Base-by-base conservation (phyloP, 495 filamentous ascomycete species). In the Articulospora tetracladia region DNA sequence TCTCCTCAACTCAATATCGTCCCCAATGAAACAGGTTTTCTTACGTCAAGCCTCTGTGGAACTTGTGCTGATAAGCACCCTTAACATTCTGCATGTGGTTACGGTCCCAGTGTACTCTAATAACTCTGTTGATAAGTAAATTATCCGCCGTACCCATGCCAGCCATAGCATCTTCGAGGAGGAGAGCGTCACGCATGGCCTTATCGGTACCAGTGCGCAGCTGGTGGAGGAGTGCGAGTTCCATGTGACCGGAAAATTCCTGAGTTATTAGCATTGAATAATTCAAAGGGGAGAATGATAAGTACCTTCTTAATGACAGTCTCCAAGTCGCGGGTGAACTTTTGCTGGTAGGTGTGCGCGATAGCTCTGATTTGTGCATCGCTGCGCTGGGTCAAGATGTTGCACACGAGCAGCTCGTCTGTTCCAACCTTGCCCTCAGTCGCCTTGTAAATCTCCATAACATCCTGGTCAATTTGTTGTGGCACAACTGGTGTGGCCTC, bases 221-320 rank as follows among this genome's bases (percentile, higher is more conserved):
- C 72, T 96, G 90, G 55, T 82, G 83, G 41, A 92, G 70, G n/a
- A 97, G 73, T 0, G 91, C 92, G 25, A 88, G 81, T 72, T 93
- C 82, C 91, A 97, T 97, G 66, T 98, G 93, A 0, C 93, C 93
- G 0, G 86, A 87, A 73, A 97, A 96, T 68, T 94, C 86, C 74
- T 83, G 48, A 30, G 39, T 2, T 47, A 53, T 67, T 57, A 66
- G 55, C 25, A 44, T 19, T 2, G 23, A 48, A 49, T 47, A 20
- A 15, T 30, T 24, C 11, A 22, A 8, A 8, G 52, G 32, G 22
- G 4, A 59, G 8, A 30, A 51, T 8, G 36, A 28, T n/a, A 66
- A 71, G 69, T 61, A 83, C 80, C 72, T 81, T 86, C 54, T 81
- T 78, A 44, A 97, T 81, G 53, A 90, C 85, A 26, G 84, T 83